Evolutionary conservation across 225 moss, liverwort and hornwort genomes (phyloP), one percentile per base, ranked within the genome.

Genomic region (Sphagnum tenellum): DNA sequence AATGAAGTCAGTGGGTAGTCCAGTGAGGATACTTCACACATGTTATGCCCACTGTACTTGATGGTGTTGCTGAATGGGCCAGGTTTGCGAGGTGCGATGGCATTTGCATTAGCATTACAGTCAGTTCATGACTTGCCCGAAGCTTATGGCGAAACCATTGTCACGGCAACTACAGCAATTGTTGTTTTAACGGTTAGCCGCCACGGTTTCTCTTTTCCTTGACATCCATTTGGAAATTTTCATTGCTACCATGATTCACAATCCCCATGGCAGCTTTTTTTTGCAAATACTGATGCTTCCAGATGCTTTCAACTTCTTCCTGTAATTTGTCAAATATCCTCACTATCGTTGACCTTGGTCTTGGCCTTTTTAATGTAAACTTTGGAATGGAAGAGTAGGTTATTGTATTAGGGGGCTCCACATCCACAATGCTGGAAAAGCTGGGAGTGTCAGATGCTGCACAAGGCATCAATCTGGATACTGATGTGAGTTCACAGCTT

Each of bases 51-150:
- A 29, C 1, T 29, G 29, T 29, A 29, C 29, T 29, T 29, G 29
- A 29, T 29, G 29, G 29, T 29, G 29, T 29, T 29, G 29, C 29
- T 29, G 29, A 29, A 29, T 29, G 29, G 29, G 29, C 29, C 80
- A 77, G 98, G 98, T 45, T 69, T 98, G 68, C 78, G 98, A 77
- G 98, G 98, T 71, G 98, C 98, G 61, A 98, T 98, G 98, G 98
- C 98, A 46, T 98, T 98, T 77, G 98, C 98, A 44, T 74, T 98
- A 60, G 98, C 98, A 12, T 81, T 98, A 67, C 98, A 98, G 72
- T 79, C 93, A 57, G 92, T 88, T 64, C 98, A 98, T 59, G 98
- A 98, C 73, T 83, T 98, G 61, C 87, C 83, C 3, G 67, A 75
- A 45, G 90, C 90, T 69, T 86, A 89, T 59, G 98, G 98, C 51